A percentile compares a stretch with the other conserved stretches of the same genome.
phyloP scores from a whole-genome alignment of 345 rosid genomes.

The Euphorbia pulcherrima region DNA sequence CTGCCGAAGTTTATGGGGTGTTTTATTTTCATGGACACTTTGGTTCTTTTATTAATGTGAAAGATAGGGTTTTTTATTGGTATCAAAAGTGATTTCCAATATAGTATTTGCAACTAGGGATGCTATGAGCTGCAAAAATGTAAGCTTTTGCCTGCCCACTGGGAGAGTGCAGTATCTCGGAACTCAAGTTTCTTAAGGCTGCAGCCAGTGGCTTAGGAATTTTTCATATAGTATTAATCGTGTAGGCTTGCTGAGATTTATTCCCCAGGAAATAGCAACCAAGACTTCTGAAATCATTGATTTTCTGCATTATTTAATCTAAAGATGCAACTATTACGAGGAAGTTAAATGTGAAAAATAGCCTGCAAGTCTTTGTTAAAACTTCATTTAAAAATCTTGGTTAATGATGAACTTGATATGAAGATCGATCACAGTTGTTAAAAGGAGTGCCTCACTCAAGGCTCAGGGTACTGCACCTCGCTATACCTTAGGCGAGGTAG shows the following conservation, averaged over 20 bases:
- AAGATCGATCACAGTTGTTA: not conserved
- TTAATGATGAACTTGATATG: not conserved
- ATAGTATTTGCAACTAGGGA: not conserved
- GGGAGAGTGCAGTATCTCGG: not conserved
- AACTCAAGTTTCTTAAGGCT: not conserved
- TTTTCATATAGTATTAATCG: no score
- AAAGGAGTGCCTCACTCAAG: no score
- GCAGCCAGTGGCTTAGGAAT: not conserved
- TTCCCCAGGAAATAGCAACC: no score
- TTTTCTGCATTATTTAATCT: no score
- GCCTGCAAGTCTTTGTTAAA: not conserved
- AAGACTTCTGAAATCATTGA: no score
- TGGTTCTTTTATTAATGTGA: not conserved
- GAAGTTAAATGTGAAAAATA: not conserved
- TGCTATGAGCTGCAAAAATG: not conserved
- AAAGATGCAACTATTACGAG: not conserved
- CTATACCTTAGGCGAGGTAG: no score
- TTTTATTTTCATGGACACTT: not conserved
- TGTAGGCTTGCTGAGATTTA: no score
- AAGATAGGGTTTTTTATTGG: constrained; percentile 1
- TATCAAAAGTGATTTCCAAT: not conserved
- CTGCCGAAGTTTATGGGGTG: not conserved
- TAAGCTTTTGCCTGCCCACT: not conserved
- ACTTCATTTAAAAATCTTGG: not conserved
- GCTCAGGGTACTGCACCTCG: no score